These are phyloP conservation scores for Penicillium fuscoglaucum DNA, from an alignment of 2,329 filamentous ascomycete genomes.

Conservation along the genomic window DNA sequence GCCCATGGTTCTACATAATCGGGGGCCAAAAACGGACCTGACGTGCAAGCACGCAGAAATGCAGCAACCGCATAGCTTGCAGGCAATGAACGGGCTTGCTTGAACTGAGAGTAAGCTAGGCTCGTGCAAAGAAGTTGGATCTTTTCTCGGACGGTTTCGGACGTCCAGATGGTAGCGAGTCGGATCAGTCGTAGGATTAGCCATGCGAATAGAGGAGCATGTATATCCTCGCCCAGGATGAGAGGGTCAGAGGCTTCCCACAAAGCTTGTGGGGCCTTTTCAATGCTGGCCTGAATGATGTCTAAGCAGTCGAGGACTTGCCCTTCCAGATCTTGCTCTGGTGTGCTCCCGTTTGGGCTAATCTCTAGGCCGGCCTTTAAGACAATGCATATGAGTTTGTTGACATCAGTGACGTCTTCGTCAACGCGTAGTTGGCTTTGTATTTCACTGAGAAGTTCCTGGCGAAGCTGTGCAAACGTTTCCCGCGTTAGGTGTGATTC, in stretches of 20 bases:
- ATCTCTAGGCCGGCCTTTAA: constrained; percentile 72
- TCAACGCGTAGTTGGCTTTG: constrained; percentile 52
- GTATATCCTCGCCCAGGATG: constrained; percentile 51
- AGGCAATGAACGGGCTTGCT: constrained; percentile 31
- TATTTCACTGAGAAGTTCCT: constrained; percentile 57
- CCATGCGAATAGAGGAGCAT: constrained; percentile 55
- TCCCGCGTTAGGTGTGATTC: constrained; percentile 66
- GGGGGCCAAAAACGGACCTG: constrained; percentile 35
- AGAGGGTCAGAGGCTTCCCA: constrained; percentile 65
- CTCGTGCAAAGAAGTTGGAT: constrained; percentile 39
- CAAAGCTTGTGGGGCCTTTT: constrained; percentile 68
- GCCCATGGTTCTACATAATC: neutral
- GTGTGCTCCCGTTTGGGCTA: constrained; percentile 61
- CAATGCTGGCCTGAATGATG: constrained; percentile 72
- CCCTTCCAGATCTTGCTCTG: constrained; percentile 46
- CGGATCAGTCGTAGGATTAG: constrained; percentile 55
- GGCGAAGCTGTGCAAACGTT: constrained; percentile 73
- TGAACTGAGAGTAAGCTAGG: constrained; percentile 36
- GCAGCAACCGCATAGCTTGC: constrained; percentile 32
- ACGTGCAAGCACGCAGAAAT: constrained; percentile 38
- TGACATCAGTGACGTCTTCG: constrained; percentile 73
- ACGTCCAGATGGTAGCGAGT: constrained; percentile 46
- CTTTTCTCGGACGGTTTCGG: constrained; percentile 43
- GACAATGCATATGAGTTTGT: constrained; percentile 82
- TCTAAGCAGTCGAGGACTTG: constrained; percentile 67